Conservation (phyloP, 306 rosid species). For the Vigna nakashimae region DNA sequence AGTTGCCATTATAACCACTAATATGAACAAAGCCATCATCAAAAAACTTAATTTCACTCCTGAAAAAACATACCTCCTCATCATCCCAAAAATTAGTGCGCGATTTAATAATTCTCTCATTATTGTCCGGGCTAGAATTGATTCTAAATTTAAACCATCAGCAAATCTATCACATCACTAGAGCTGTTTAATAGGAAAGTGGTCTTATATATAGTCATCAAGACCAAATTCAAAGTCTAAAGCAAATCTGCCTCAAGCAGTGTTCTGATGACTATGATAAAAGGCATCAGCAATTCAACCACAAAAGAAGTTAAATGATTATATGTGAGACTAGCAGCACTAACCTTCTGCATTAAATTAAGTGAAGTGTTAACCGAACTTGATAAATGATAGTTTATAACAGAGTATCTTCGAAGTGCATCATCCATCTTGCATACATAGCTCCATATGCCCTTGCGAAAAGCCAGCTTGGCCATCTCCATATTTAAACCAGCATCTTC, state of each 20-base stretch:
- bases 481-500: conserved; percentile 93
- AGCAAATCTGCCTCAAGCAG: conserved; percentile 18
- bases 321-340: conserved; percentile 42
- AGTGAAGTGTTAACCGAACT: conserved; percentile 65
- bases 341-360: conserved; percentile 77
- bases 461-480: conserved; percentile 87
- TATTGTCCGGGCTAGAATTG: conserved; percentile 18
- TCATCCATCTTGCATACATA: conserved; percentile 86
- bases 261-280: conserved; percentile 2
- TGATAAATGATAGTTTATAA: conserved; percentile 46
- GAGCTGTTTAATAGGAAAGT: conserved; percentile 10
- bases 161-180: not conserved
- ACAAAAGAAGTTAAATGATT: conserved; percentile 33
- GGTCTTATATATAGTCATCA: conserved; percentile 8
- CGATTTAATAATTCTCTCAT: not conserved
- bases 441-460: conserved; percentile 90
- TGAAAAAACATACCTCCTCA: not conserved
- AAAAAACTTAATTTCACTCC: conserved; percentile 2
- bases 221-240: conserved; percentile 26
- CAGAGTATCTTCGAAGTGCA: conserved; percentile 74
- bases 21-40: not conserved
- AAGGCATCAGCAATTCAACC: conserved; percentile 27
- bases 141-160: conserved; percentile 31
- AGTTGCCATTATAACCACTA: not conserved
- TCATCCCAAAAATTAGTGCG: too few species aligned